Conservation (phyloP, 2,329 filamentous ascomycete genomes). For the Beauveria brongniartii region DNA sequence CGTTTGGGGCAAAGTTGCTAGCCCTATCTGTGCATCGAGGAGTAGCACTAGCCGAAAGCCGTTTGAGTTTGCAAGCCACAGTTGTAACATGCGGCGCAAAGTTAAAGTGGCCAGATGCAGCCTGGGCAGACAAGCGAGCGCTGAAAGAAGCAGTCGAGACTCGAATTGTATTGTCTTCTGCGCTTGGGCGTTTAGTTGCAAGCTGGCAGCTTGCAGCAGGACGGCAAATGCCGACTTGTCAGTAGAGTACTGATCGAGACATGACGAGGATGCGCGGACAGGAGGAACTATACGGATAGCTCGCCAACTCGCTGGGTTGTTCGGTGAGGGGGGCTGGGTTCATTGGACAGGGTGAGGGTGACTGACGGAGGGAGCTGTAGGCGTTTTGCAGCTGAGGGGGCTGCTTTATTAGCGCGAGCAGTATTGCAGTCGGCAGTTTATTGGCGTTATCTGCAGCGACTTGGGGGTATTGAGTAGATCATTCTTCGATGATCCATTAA, state of each 20-base stretch:
- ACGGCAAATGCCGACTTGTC: neutral
- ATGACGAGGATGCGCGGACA: neutral
- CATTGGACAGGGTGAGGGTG: neutral
- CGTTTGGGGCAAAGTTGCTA: neutral
- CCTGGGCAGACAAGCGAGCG: neutral
- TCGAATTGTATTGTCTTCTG: neutral
- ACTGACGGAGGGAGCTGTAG: neutral
- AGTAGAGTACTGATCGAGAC: neutral
- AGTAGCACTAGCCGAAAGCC: neutral
- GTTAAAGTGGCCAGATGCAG: neutral
- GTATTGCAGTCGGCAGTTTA: neutral
- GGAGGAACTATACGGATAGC: neutral
- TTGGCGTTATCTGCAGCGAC: neutral
- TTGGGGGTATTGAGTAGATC: neutral
- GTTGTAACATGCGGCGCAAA: neutral
- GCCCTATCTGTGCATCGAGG: neutral
- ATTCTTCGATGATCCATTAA: neutral
- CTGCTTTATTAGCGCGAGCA: neutral
- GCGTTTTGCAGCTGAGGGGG: neutral
- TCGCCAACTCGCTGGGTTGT: neutral
- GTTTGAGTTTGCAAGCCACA: slow-evolving; percentile 1
- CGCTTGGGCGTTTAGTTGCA: neutral
- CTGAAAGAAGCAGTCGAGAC: neutral
- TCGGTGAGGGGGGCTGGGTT: neutral
- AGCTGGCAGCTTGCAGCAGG: neutral